These are phyloP conservation scores for Candolleomyces aberdarensis DNA, from an alignment of 768 basidiomycete species.

Conservation along the genomic window DNA sequence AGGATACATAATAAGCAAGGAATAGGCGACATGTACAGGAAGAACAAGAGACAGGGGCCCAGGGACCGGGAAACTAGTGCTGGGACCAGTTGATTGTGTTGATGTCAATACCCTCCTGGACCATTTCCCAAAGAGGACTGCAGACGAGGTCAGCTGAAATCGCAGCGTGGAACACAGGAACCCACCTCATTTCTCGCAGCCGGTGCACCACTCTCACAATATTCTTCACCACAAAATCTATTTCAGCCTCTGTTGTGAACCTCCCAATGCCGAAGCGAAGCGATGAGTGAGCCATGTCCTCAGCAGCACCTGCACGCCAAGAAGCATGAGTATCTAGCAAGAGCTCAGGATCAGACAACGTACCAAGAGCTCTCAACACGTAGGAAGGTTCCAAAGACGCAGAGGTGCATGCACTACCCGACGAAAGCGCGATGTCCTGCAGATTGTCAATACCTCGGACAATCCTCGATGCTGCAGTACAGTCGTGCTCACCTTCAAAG, in stretches of 20 bases:
- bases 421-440: constrained; percentile 94
- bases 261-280: constrained; percentile 96
- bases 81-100: constrained; percentile 94
- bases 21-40: neutral
- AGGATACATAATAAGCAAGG: neutral
- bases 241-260: constrained; percentile 96
- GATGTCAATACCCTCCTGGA: constrained; percentile 97
- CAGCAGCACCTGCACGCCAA: constrained; percentile 71
- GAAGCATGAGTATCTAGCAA: neutral
- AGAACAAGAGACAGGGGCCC: neutral
- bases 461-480: neutral
- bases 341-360: constrained; percentile 9
- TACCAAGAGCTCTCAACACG: constrained; percentile 91
- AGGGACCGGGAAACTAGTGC: neutral
- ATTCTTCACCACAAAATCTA: constrained; percentile 89
- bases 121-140: constrained; percentile 99
- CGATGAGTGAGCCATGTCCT: constrained; percentile 99
- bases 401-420: constrained; percentile 97
- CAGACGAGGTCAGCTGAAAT: constrained; percentile 9
- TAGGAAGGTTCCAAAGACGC: constrained; percentile 98
- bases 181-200: constrained; percentile 90
- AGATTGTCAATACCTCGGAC: neutral
- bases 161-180: constrained; percentile 2
- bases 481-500: constrained; percentile 65
- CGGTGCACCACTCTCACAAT: constrained; percentile 84